Evolutionary conservation across 169 alveolate species (phyloP).

Genomic region (Perkinsus olseni): DNA sequence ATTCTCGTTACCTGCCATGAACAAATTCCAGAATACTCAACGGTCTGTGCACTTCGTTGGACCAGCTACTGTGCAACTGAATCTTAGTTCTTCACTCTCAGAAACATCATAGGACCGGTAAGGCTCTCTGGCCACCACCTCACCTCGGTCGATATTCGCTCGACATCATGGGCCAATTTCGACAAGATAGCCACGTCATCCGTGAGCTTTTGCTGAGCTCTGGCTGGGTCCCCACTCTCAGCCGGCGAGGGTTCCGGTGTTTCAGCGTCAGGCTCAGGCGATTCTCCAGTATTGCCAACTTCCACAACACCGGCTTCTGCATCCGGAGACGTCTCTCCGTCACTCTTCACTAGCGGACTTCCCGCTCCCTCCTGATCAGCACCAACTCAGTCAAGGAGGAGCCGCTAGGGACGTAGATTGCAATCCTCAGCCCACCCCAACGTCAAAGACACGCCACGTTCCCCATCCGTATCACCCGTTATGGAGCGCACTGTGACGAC

Average conservation of each 20-base stretch:
- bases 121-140: too few relatives aligned
- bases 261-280: background rate
- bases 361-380: background rate
- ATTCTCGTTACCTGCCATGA: background rate
- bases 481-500: background rate
- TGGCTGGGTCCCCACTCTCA: background rate
- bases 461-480: background rate
- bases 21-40: too few relatives aligned
- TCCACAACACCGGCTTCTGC: background rate
- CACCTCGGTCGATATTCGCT: background rate
- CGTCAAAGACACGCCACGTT: background rate
- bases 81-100: too few relatives aligned
- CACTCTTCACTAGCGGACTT: background rate
- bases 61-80: too few relatives aligned
- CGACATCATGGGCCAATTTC: background rate
- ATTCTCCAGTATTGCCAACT: background rate
- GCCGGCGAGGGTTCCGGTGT: background rate
- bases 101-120: too few relatives aligned
- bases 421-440: too few relatives aligned
- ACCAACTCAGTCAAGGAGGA: background rate
- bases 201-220: background rate
- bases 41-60: too few relatives aligned
- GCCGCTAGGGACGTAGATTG: background rate
- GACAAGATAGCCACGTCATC: background rate
- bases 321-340: background rate